Evolutionary conservation across 169 alveolate genomes (phyloP).

Genomic region (Plasmodium knowlesi): DNA sequence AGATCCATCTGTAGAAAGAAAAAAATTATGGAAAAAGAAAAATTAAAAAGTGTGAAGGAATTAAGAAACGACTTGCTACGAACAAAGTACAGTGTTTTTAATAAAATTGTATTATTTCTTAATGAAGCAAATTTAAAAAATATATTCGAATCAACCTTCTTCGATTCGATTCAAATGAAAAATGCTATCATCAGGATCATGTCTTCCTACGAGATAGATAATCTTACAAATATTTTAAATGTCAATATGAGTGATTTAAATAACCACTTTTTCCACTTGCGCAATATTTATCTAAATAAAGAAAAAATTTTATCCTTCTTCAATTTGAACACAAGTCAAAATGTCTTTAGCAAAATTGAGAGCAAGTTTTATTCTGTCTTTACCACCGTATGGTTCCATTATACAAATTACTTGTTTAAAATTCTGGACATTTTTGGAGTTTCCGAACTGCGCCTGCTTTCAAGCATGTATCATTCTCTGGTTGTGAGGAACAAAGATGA

Average conservation of each 20-base stretch:
- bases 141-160: slow-evolving; percentile 65
- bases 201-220: slow-evolving; percentile 63
- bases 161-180: slow-evolving; percentile 66
- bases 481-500: slow-evolving; percentile 35
- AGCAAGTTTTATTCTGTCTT: slow-evolving; percentile 53
- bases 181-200: slow-evolving; percentile 52
- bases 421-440: slow-evolving; percentile 45
- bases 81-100: slow-evolving; percentile 33
- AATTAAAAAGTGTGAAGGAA: slow-evolving; percentile 64
- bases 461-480: slow-evolving; percentile 34
- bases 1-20: slow-evolving; percentile 40
- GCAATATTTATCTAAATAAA: slow-evolving; percentile 29
- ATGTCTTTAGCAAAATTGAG: slow-evolving; percentile 37
- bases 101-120: slow-evolving; percentile 36
- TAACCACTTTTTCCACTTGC: slow-evolving; percentile 19
- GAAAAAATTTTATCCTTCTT: slow-evolving; percentile 40
- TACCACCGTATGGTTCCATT: slow-evolving; percentile 66
- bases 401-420: slow-evolving; percentile 67
- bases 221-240: slow-evolving; percentile 14
- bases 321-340: slow-evolving; percentile 51
- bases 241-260: slow-evolving; percentile 60
- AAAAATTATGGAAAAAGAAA: slow-evolving; percentile 53
- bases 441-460: slow-evolving; percentile 16
- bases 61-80: slow-evolving; percentile 31
- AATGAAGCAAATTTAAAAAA: slow-evolving; percentile 47